These are phyloP conservation scores for Leucaena leucocephala DNA, from an alignment of 306 rosid species.

Conservation along the genomic window DNA sequence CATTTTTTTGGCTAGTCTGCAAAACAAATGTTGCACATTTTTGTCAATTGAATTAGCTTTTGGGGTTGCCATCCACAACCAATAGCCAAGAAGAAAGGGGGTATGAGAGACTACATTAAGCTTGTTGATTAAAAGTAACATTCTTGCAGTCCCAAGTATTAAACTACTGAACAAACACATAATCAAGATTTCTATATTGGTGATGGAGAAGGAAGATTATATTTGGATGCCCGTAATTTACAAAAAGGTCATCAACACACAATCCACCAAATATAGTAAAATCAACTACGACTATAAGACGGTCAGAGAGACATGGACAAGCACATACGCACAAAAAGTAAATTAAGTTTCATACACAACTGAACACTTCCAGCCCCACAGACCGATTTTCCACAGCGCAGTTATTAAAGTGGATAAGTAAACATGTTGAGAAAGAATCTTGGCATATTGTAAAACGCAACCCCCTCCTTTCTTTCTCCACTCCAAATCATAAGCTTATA, in stretches of 20 bases:
- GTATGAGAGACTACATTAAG: neutral
- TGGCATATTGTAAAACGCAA: neutral
- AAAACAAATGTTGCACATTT: neutral
- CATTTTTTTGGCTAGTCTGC: slow-evolving; percentile 39
- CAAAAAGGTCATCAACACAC: neutral
- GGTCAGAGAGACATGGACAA: neutral
- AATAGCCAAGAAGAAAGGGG: neutral
- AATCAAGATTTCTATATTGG: neutral
- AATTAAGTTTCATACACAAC: neutral
- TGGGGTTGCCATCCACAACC: neutral
- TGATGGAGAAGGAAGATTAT: neutral
- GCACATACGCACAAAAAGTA: neutral
- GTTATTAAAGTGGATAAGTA: neutral
- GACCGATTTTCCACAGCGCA: neutral
- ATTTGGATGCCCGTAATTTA: neutral
- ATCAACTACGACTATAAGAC: neutral
- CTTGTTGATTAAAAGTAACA: neutral
- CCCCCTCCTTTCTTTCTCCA: neutral
- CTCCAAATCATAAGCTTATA: neutral
- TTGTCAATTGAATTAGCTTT: neutral
- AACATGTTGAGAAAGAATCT: neutral
- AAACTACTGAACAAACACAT: neutral
- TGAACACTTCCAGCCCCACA: neutral
- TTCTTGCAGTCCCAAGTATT: neutral
- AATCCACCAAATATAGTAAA: neutral